phyloP scores from a whole-genome alignment of 495 filamentous ascomycete species.

The Venustampulla echinocandica region DNA sequence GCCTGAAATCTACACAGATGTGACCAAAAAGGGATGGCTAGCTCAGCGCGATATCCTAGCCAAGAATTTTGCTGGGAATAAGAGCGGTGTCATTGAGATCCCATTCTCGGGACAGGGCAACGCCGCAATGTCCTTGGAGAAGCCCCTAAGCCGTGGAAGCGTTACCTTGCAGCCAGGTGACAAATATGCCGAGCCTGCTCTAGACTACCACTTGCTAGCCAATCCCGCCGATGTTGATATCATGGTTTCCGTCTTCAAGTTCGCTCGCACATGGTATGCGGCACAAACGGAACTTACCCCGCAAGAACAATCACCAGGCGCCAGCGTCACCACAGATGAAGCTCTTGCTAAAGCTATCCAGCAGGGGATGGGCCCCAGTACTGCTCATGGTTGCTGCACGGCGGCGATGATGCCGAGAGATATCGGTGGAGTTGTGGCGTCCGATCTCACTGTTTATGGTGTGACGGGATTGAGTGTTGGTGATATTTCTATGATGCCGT shows the following conservation, averaged over 20 bases:
- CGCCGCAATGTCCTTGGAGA: background rate
- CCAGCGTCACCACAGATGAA: background rate
- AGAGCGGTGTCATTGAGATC: background rate
- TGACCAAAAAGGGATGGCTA: background rate
- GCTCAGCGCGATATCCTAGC: background rate
- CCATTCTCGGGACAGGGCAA: background rate
- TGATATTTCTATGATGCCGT: constrained; percentile 42
- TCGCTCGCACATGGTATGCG: background rate
- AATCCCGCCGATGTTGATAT: background rate
- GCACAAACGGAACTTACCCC: constrained; percentile 3
- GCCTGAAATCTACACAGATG: background rate
- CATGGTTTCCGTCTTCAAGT: background rate
- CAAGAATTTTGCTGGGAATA: background rate
- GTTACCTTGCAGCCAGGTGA: constrained; percentile 4
- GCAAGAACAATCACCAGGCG: background rate
- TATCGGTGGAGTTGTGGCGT: constrained; percentile 40
- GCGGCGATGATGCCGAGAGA: constrained; percentile 29
- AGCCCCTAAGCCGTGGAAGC: constrained; percentile 20
- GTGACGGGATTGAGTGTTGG: constrained; percentile 37
- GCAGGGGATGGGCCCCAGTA: background rate
- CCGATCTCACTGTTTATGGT: constrained; percentile 44
- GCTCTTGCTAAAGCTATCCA: background rate
- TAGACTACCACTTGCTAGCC: background rate
- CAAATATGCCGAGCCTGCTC: background rate
- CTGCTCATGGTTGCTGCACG: constrained; percentile 33